Evolutionary conservation across 2,329 filamentous ascomycete species (phyloP), one percentile per base, ranked within the genome.

Genomic region (Xylariales sp.): DNA sequence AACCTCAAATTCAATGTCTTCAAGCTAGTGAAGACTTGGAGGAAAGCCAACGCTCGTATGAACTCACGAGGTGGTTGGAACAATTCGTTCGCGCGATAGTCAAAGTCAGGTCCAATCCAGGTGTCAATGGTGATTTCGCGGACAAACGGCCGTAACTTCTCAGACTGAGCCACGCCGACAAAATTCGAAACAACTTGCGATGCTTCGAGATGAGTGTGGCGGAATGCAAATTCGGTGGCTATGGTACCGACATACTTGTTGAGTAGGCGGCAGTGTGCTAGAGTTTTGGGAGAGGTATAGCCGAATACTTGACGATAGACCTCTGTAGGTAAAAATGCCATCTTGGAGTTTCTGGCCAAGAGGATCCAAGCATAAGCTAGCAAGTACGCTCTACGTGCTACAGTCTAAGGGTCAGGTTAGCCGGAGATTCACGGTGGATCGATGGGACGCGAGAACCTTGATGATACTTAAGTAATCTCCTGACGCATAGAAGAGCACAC

Each of bases 41-140:
- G 12, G 11, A 31, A 29, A 2, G 42, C 29, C 9, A 47, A 18
- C 4, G 41, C 42, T 18, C 14, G 27, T 16, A 27, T 33, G 37
- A 46, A 31, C 10, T 24, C 19, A 10, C 38, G 38, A 8, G 28
- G 38, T 15, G 19, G 27, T 14, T 27, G 28, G 5, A 33, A 25
- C 4, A 14, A 14, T 14, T 11, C 4, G 21, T 40, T 25, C 4
- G 12, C 21, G 5, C 22, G 5, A 8, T 40, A 12, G 15, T 8
- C 18, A 28, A 27, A 22, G n/a, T 42, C 28, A 11, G 35, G 29
- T n/a, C 37, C 38, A 12, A 37, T 28, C 37, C 34, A 43, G 3
- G 35, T 25, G 34, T 41, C 31, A 9, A 46, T 34, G 3, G 37
- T 44, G 29, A 46, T 20, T 34, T 44, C 44, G 12, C 22, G 36